Evolutionary conservation across 2,329 filamentous ascomycete species (phyloP).

Genomic region (Colletotrichum brevisporum): DNA sequence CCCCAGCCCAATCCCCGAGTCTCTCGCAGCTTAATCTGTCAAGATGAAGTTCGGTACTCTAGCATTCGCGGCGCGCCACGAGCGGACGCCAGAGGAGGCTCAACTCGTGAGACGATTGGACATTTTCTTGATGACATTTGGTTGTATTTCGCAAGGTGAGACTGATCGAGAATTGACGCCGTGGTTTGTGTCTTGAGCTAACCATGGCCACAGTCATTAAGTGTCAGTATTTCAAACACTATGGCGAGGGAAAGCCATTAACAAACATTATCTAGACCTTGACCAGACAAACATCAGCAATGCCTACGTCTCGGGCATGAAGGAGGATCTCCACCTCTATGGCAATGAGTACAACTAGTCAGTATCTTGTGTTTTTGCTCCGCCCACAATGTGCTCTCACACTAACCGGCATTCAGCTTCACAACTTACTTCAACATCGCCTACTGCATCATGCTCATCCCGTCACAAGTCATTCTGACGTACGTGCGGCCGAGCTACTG

Average conservation of each 20-base stretch:
- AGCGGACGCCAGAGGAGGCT: slow-evolving; percentile 35
- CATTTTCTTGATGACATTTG: slow-evolving; percentile 42
- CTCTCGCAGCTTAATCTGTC: neutral
- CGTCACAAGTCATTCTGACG: slow-evolving; percentile 47
- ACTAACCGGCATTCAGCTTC: slow-evolving; percentile 28
- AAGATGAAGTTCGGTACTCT: slow-evolving; percentile 31
- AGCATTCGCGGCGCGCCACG: slow-evolving; percentile 36
- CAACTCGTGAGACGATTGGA: slow-evolving; percentile 37
- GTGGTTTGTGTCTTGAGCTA: slow-evolving; percentile 1
- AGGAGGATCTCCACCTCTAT: slow-evolving; percentile 61
- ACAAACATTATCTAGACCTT: slow-evolving; percentile 41
- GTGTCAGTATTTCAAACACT: slow-evolving; percentile 17
- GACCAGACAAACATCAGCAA: slow-evolving; percentile 58
- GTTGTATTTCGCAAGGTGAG: slow-evolving; percentile 42
- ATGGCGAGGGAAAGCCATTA: slow-evolving; percentile 36
- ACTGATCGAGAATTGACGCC: neutral
- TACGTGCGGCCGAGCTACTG: slow-evolving; percentile 47
- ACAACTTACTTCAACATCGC: slow-evolving; percentile 44
- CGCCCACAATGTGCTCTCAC: neutral
- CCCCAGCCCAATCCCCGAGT: neutral
- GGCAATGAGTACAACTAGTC: slow-evolving; percentile 55
- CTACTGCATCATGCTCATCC: slow-evolving; percentile 47
- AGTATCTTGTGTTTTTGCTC: neutral
- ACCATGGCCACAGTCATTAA: slow-evolving; percentile 39
- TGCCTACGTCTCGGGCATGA: slow-evolving; percentile 64